These are phyloP conservation scores for Sanguinoderma infundibulare DNA, from an alignment of 1,284 basidiomycete genomes.

Conservation along the genomic window DNA sequence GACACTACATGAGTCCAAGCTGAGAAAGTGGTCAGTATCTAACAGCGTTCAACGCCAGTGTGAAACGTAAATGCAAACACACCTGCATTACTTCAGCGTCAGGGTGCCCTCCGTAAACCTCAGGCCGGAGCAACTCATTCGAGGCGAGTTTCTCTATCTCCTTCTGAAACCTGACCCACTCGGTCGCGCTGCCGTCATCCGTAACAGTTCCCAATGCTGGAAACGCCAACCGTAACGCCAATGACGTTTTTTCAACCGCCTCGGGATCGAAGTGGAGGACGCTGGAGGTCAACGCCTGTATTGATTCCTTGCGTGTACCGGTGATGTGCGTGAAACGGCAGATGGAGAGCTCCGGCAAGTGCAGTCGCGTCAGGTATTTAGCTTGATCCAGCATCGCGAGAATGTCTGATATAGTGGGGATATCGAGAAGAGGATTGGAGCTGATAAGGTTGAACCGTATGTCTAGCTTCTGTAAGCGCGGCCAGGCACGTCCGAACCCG, in stretches of 20 bases:
- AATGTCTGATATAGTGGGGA: neutral
- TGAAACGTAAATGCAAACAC: too few species aligned
- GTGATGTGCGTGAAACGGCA: neutral
- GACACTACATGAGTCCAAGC: too few species aligned
- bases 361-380: neutral
- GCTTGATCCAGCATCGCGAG: neutral
- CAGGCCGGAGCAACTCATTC: too few species aligned
- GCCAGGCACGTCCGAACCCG: neutral
- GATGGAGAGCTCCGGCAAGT: neutral
- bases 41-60: too few species aligned
- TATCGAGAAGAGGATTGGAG: neutral
- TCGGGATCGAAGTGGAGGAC: neutral
- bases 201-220: neutral
- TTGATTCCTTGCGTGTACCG: neutral
- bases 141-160: too few species aligned
- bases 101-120: too few species aligned
- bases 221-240: neutral
- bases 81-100: too few species aligned
- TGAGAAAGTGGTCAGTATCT: too few species aligned
- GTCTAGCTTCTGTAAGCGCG: neutral
- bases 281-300: neutral
- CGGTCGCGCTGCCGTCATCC: neutral
- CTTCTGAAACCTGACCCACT: constrained; percentile 48
- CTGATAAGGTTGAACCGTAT: neutral
- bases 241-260: neutral